Percentiles rank a stretch among this genome's conserved stretches.
These are phyloP conservation scores for Colletotrichum sublineola DNA, from an alignment of 2,329 filamentous ascomycete species.

Conservation along the genomic window DNA sequence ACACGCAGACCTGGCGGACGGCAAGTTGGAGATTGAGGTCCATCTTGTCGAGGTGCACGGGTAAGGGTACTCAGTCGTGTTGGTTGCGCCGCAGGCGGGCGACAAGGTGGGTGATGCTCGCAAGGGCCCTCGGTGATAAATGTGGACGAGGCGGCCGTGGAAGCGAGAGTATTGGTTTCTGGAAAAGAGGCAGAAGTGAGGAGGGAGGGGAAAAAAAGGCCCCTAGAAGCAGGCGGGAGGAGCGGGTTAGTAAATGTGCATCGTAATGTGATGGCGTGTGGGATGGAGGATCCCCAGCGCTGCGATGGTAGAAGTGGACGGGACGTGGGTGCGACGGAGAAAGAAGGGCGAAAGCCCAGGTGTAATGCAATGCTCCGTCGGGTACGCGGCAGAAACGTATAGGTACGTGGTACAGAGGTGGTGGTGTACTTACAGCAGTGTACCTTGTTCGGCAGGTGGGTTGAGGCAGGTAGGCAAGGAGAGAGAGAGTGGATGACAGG, in stretches of 20 bases:
- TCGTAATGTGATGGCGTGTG: constrained; percentile 31
- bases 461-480: not conserved
- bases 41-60: constrained; percentile 41
- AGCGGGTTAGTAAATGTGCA: constrained; percentile 42
- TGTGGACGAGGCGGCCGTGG: constrained; percentile 1
- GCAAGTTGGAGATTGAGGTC: constrained; percentile 43
- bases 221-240: constrained; percentile 27
- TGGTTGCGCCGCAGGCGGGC: constrained; percentile 14
- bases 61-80: constrained; percentile 12
- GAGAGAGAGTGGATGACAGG: not conserved
- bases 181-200: not conserved
- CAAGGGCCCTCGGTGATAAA: constrained; percentile 34
- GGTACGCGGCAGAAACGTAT: not conserved
- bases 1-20: constrained; percentile 39
- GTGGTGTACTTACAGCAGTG: not conserved
- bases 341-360: constrained; percentile 12
- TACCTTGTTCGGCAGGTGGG: not conserved
- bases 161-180: constrained; percentile 9
- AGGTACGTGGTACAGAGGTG: not conserved
- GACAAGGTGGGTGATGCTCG: constrained; percentile 20
- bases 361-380: constrained; percentile 1
- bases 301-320: constrained; percentile 11
- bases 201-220: not conserved
- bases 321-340: constrained; percentile 31
- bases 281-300: constrained; percentile 18